These are phyloP conservation scores for Fusarium ramigenum DNA, from an alignment of 2,329 filamentous ascomycete genomes.

Conservation along the genomic window DNA sequence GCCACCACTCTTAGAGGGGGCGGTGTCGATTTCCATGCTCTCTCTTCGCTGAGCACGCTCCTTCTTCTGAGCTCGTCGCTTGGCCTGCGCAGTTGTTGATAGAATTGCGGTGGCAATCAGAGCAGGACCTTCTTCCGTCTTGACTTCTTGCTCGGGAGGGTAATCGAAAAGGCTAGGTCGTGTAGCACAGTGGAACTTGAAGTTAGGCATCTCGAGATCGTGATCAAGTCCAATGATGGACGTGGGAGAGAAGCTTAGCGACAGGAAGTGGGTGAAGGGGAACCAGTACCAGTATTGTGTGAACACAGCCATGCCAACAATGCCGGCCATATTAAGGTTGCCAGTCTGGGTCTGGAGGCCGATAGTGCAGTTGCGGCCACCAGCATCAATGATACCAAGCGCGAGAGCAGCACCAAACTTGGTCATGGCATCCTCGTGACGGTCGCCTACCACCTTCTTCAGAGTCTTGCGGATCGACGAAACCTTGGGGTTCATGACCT, in stretches of 20 bases:
- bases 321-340: constrained; percentile 97
- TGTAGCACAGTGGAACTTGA: constrained; percentile 96
- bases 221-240: constrained; percentile 95
- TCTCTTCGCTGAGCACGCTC: constrained; percentile 88
- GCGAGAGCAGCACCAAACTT: constrained; percentile 97
- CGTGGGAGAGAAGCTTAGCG: constrained; percentile 95
- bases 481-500: constrained; percentile 98
- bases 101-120: constrained; percentile 95
- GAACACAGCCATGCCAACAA: constrained; percentile 97
- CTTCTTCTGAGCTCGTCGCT: constrained; percentile 92
- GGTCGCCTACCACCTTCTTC: constrained; percentile 91
- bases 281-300: constrained; percentile 99
- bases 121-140: constrained; percentile 91
- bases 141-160: constrained; percentile 94
- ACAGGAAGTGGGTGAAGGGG: constrained; percentile 96
- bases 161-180: constrained; percentile 97
- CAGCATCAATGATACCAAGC: constrained; percentile 96
- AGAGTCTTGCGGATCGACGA: constrained; percentile 89
- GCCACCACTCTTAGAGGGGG: constrained; percentile 65
- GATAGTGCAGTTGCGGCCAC: constrained; percentile 97
- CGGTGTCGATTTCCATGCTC: constrained; percentile 93
- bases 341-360: constrained; percentile 97
- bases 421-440: constrained; percentile 98
- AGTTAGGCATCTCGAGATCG: constrained; percentile 89
- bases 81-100: constrained; percentile 96